Conservation (phyloP, 352 stramenopile species). For the Globisporangium takayamanum region DNA sequence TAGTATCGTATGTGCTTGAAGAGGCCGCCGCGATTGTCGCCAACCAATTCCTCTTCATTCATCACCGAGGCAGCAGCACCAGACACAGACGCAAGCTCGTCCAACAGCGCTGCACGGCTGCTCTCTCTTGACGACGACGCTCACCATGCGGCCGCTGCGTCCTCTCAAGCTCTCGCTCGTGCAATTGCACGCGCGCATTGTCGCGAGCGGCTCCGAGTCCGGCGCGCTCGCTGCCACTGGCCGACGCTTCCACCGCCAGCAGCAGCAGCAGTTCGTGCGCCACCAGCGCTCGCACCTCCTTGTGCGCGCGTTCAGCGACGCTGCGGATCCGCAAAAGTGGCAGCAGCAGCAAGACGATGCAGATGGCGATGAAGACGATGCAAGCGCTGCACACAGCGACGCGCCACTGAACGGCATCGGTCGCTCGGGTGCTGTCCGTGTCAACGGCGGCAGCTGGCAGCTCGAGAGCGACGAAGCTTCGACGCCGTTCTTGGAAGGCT, state of each 20-base stretch:
- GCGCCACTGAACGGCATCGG: constrained; percentile 13
- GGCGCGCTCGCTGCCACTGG: constrained; percentile 2
- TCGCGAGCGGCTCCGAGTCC: neutral
- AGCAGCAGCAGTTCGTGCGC: constrained; percentile 13
- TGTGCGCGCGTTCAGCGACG: constrained; percentile 36
- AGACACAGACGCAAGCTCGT: neutral
- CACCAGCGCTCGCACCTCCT: constrained; percentile 27
- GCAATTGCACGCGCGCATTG: constrained; percentile 19
- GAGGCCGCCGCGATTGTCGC: constrained; percentile 14
- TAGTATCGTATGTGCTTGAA: constrained; percentile 8
- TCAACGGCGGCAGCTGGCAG: constrained; percentile 10
- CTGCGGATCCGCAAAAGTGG: constrained; percentile 19
- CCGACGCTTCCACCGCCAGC: constrained; percentile 15
- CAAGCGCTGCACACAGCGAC: neutral
- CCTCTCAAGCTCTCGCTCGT: constrained; percentile 33
- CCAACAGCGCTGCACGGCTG: neutral
- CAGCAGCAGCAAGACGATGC: constrained; percentile 5
- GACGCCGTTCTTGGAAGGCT: constrained; percentile 21
- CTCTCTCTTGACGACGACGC: constrained; percentile 3
- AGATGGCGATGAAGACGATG: neutral
- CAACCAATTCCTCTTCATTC: constrained; percentile 16
- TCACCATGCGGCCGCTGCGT: constrained; percentile 24
- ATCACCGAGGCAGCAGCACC: neutral
- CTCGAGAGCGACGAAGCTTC: constrained; percentile 7
- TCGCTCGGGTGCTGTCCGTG: neutral